Evolutionary conservation across 345 rosid genomes (phyloP).

Genomic region (Linum lewisii): DNA sequence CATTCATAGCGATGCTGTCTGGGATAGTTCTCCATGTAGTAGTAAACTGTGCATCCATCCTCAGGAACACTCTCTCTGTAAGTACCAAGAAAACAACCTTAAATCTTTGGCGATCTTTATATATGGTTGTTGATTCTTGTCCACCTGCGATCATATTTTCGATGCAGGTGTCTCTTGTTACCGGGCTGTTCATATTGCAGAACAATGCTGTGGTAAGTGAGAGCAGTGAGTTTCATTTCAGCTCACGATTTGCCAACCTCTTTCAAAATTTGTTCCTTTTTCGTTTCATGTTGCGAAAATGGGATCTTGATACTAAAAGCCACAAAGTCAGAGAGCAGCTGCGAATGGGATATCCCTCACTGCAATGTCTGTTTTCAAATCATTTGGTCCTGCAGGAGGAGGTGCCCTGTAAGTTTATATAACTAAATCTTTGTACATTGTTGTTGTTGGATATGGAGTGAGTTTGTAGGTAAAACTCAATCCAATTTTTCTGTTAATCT

Average conservation of each 20-base stretch:
- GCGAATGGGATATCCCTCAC: conserved; percentile 59
- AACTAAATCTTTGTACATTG: no score
- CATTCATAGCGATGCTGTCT: conserved; percentile 43
- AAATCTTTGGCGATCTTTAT: no score
- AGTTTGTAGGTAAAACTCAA: no score
- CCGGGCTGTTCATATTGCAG: conserved; percentile 43
- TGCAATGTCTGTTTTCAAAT: conserved; percentile 57
- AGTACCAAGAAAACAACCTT: conserved; percentile 14
- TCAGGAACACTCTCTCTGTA: conserved; percentile 43
- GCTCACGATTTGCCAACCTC: not conserved
- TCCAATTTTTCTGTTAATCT: not conserved
- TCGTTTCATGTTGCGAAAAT: not conserved
- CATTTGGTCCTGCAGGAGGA: conserved; percentile 60
- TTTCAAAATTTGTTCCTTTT: not conserved
- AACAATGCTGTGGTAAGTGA: conserved; percentile 44
- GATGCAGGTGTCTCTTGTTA: conserved; percentile 34
- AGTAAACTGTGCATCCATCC: conserved; percentile 33
- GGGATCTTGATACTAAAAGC: conserved; percentile 15
- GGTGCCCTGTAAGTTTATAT: conserved; percentile 45
- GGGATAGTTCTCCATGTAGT: conserved; percentile 30
- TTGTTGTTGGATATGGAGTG: not conserved
- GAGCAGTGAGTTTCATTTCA: no score
- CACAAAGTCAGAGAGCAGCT: conserved; percentile 48
- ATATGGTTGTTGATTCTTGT: no score
- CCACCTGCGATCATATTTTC: not conserved